Conservation (phyloP, 2,329 filamentous ascomycete species). For the Penicillium sp. region DNA sequence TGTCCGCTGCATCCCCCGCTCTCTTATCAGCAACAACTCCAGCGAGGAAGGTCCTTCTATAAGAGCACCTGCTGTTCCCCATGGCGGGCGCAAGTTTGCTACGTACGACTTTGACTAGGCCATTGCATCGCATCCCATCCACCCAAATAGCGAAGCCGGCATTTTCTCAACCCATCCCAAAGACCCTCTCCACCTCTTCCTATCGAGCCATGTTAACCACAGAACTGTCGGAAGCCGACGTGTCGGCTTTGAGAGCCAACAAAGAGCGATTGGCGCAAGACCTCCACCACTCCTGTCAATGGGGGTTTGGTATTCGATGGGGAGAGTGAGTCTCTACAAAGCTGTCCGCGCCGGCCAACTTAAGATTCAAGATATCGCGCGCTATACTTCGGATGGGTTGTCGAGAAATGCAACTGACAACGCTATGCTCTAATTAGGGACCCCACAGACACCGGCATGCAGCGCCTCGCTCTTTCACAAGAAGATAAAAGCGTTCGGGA, state of each 20-base stretch:
- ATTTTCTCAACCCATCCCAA: background rate
- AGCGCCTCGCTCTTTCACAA: constrained; percentile 67
- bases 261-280: constrained; percentile 60
- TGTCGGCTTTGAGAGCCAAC: constrained; percentile 57
- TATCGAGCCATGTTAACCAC: constrained; percentile 37
- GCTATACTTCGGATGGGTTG: too few species aligned
- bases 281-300: constrained; percentile 64
- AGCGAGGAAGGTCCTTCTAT: constrained; percentile 1
- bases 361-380: too few species aligned
- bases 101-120: constrained; percentile 3
- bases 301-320: constrained; percentile 65
- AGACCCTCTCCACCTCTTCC: constrained; percentile 13
- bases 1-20: constrained; percentile 17
- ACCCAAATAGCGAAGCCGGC: background rate
- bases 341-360: background rate
- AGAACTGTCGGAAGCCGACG: constrained; percentile 50
- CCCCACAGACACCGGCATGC: constrained; percentile 70
- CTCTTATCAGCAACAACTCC: constrained; percentile 14
- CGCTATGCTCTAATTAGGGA: constrained; percentile 26
- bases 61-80: constrained; percentile 3
- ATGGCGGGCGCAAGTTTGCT: background rate
- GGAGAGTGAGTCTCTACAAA: constrained; percentile 55
- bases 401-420: too few species aligned
- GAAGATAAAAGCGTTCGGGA: constrained; percentile 68
- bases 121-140: background rate